phyloP scores from a whole-genome alignment of 805 yeast species.

The Pichia insulana region DNA sequence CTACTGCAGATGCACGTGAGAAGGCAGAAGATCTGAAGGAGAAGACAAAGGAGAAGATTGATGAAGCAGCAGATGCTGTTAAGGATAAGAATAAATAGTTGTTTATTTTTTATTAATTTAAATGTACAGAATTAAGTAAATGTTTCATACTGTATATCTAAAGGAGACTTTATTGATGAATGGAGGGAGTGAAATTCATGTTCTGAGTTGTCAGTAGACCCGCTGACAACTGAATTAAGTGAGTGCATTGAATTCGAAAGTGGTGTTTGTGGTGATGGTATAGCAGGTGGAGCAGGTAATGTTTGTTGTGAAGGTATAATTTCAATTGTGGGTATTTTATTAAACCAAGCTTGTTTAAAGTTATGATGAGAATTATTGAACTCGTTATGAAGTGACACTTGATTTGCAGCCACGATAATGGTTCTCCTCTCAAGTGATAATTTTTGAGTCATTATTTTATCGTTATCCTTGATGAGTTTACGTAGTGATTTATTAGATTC shows the following conservation, averaged over 20 bases:
- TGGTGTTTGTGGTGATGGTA: not conserved
- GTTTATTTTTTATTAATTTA: not conserved
- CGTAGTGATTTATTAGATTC: conserved; percentile 17
- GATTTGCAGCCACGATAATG: conserved; percentile 12
- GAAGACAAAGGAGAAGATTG: conserved; percentile 4
- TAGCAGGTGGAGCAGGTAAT: not conserved
- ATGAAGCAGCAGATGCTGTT: conserved; percentile 3
- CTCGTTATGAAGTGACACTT: conserved; percentile 12
- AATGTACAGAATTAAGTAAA: not conserved
- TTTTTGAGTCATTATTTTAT: conserved; percentile 16
- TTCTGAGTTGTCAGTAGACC: not conserved
- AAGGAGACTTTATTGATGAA: not conserved
- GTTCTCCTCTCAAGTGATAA: conserved; percentile 21
- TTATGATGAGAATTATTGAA: conserved; percentile 2
- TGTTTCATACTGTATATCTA: conserved; percentile 8
- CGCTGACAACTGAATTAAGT: conserved; percentile 1
- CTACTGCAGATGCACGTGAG: not conserved
- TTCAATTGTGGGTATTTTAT: too few relatives aligned
- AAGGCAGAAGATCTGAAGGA: conserved; percentile 6
- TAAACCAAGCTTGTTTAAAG: not conserved
- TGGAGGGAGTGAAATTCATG: conserved; percentile 1
- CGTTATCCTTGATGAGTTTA: conserved; percentile 17
- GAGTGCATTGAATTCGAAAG: conserved; percentile 1
- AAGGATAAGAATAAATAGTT: not conserved
- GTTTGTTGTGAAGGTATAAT: not conserved